These are phyloP conservation scores for Acmispon strigosus DNA, from an alignment of 306 rosid species.

Conservation along the genomic window DNA sequence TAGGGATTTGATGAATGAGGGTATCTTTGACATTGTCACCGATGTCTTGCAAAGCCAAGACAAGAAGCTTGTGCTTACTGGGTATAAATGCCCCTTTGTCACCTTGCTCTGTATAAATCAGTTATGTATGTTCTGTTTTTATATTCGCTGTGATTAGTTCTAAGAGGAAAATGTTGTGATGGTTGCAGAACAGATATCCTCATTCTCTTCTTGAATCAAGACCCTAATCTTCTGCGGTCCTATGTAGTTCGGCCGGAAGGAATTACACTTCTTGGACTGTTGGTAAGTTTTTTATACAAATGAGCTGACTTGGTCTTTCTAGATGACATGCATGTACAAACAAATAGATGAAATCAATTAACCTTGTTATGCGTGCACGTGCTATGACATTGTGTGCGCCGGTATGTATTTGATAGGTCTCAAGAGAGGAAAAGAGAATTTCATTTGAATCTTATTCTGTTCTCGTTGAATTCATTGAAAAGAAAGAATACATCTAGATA, in stretches of 20 bases:
- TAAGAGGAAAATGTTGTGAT: constrained; percentile 39
- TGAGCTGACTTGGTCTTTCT: neutral
- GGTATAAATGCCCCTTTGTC: constrained; percentile 42
- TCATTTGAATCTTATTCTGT: too few relatives aligned
- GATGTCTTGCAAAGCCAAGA: constrained; percentile 79
- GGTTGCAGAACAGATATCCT: constrained; percentile 99
- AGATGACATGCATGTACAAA: neutral
- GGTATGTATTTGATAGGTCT: neutral
- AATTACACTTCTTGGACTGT: constrained; percentile 62
- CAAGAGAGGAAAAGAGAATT: too few relatives aligned
- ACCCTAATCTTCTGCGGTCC: constrained; percentile 79
- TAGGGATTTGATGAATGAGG: constrained; percentile 93
- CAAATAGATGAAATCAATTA: neutral
- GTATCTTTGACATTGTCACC: constrained; percentile 68
- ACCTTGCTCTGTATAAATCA: neutral
- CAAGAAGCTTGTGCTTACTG: constrained; percentile 85
- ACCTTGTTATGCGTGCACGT: neutral
- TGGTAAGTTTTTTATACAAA: constrained; percentile 43
- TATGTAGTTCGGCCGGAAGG: constrained; percentile 89
- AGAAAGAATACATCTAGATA: too few relatives aligned
- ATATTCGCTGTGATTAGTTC: constrained; percentile 14
- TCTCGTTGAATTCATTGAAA: too few relatives aligned
- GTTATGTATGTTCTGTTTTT: neutral
- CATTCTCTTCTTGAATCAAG: constrained; percentile 89
- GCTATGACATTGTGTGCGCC: neutral